phyloP scores from a whole-genome alignment of 2,329 filamentous ascomycete genomes.

The Lasiodiplodia hormozganensis region DNA sequence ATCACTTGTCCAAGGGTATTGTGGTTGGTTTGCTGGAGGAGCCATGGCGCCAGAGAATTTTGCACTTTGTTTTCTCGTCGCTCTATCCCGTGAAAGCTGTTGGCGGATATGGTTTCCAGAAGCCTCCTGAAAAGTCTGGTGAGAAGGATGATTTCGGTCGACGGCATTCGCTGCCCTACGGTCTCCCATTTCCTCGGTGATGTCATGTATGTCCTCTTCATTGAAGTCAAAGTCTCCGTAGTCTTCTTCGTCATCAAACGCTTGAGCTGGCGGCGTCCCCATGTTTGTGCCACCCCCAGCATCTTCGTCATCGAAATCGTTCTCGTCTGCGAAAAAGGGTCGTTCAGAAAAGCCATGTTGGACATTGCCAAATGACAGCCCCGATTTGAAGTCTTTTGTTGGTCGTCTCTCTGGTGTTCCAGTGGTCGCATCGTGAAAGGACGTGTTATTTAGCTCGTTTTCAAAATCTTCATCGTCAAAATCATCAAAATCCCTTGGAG shows the following conservation, averaged over 20 bases:
- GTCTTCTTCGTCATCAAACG: conserved; percentile 34
- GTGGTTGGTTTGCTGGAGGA: conserved; percentile 40
- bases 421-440: not conserved
- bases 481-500: conserved; percentile 4
- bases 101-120: conserved; percentile 35
- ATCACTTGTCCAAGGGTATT: conserved; percentile 82
- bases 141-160: conserved; percentile 39
- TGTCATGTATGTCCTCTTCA: conserved; percentile 46
- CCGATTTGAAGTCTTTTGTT: not conserved
- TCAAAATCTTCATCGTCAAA: conserved; percentile 40
- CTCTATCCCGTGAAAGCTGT: not conserved
- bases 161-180: conserved; percentile 37
- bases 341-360: not conserved
- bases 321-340: conserved; percentile 36
- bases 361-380: not conserved
- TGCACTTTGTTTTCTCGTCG: not conserved
- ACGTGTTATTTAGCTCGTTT: conserved; percentile 21
- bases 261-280: conserved; percentile 44
- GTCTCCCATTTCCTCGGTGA: conserved; percentile 51
- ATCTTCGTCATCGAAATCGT: conserved; percentile 42
- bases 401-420: not conserved
- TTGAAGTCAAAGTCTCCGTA: conserved; percentile 28
- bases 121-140: conserved; percentile 37
- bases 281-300: conserved; percentile 40
- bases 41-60: conserved; percentile 34